A percentile compares a stretch with the other conserved stretches of the same genome.
These are phyloP conservation scores for Porphyra umbilicalis DNA, from an alignment of 31 red algal species.

Conservation along the genomic window DNA sequence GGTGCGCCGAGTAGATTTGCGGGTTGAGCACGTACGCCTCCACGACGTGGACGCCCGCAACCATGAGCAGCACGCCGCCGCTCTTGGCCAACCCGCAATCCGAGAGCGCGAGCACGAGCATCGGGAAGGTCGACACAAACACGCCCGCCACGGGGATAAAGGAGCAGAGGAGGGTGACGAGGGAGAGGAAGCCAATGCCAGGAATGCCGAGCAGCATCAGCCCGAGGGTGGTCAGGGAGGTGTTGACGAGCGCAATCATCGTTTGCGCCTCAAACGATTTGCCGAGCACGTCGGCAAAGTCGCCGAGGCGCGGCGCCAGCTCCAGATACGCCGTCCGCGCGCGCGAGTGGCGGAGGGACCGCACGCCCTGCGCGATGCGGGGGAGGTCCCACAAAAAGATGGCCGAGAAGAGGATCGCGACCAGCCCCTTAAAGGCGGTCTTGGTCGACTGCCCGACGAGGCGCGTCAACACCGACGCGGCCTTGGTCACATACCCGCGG, in stretches of 20 bases:
- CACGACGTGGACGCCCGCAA: slow-evolving; percentile 75
- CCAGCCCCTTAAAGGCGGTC: slow-evolving; percentile 78
- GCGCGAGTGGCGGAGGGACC: slow-evolving; percentile 41
- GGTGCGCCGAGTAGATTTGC: slow-evolving; percentile 91
- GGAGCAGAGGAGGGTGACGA: slow-evolving; percentile 83
- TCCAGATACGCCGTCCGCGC: slow-evolving; percentile 68
- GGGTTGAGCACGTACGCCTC: slow-evolving; percentile 96
- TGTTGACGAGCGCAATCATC: slow-evolving; percentile 95
- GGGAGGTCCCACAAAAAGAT: slow-evolving; percentile 97
- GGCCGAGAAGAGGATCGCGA: slow-evolving; percentile 86
- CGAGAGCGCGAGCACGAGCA: slow-evolving; percentile 79
- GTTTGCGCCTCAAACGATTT: slow-evolving; percentile 94
- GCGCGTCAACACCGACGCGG: slow-evolving; percentile 52
- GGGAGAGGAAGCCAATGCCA: slow-evolving; percentile 82
- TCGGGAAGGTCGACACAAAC: slow-evolving; percentile 86
- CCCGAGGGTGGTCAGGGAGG: slow-evolving; percentile 67
- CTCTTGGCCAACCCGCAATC: slow-evolving; percentile 77
- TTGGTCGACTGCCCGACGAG: slow-evolving; percentile 73
- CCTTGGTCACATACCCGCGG: slow-evolving; percentile 49
- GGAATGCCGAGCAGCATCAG: slow-evolving; percentile 69
- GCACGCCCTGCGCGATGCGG: slow-evolving; percentile 37
- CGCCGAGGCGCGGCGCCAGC: slow-evolving; percentile 67
- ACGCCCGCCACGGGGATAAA: slow-evolving; percentile 97
- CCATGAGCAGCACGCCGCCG: slow-evolving; percentile 84
- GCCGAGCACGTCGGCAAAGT: slow-evolving; percentile 81